Percentiles rank a stretch among this genome's conserved stretches.
Evolutionary conservation across 345 rosid species (phyloP).

Genomic region (Ceriops tagal): DNA sequence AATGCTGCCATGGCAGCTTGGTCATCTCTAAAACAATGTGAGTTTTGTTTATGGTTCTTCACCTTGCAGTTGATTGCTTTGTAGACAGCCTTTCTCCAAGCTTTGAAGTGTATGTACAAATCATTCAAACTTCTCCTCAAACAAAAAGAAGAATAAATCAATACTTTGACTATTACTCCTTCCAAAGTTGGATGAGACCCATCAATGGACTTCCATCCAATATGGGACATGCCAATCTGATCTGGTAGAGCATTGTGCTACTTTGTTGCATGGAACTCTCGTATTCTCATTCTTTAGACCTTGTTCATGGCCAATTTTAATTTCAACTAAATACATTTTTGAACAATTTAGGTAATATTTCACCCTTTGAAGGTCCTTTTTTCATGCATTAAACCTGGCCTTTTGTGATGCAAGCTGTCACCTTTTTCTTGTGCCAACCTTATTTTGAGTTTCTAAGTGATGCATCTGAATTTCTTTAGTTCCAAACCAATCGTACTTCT

Average conservation of each 20-base stretch:
- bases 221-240: neutral
- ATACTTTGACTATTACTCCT: neutral
- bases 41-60: conserved; percentile 23
- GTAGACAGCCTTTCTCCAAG: neutral
- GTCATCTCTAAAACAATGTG: conserved; percentile 88
- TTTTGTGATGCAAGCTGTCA: neutral
- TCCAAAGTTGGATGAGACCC: neutral
- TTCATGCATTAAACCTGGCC: too few species aligned
- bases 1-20: conserved; percentile 99
- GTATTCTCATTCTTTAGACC: too few species aligned
- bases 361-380: neutral
- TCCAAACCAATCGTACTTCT: neutral
- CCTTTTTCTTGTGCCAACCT: neutral
- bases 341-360: neutral
- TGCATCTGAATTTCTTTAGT: neutral
- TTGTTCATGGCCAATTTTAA: too few species aligned
- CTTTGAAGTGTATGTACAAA: neutral
- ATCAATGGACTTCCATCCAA: neutral
- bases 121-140: neutral
- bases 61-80: neutral
- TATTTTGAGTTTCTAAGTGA: neutral
- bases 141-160: neutral
- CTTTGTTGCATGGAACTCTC: neutral
- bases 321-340: neutral
- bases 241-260: neutral